Evolutionary conservation across 1,139 yeast genomes (phyloP).

Genomic region (Suhomyces bokatorum): DNA sequence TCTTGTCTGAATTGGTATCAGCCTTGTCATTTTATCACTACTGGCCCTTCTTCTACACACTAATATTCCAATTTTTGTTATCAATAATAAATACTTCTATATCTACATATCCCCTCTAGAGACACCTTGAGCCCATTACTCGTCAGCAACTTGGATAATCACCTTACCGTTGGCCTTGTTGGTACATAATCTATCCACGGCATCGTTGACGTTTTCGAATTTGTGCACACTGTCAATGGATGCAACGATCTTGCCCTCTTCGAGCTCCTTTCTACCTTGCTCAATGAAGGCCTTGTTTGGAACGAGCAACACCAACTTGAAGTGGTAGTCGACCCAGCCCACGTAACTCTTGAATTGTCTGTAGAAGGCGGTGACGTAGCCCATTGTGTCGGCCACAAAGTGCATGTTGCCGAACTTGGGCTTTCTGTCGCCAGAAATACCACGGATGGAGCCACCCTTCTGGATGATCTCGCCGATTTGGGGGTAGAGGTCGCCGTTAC

Average conservation of each 20-base stretch:
- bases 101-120: too few species aligned
- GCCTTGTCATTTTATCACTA: too few species aligned
- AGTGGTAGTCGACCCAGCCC: slow-evolving; percentile 19
- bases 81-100: not conserved
- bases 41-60: too few species aligned
- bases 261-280: slow-evolving; percentile 38
- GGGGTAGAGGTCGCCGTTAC: slow-evolving; percentile 27
- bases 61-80: not conserved
- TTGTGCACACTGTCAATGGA: slow-evolving; percentile 54
- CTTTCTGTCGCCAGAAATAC: slow-evolving; percentile 52
- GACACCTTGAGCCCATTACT: not conserved
- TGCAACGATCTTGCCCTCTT: slow-evolving; percentile 42
- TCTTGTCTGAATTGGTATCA: too few species aligned
- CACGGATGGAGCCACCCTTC: slow-evolving; percentile 32
- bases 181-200: slow-evolving; percentile 45
- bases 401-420: slow-evolving; percentile 25
- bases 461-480: slow-evolving; percentile 34
- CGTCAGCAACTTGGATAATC: slow-evolving; percentile 34
- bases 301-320: slow-evolving; percentile 15
- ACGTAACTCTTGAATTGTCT: slow-evolving; percentile 13
- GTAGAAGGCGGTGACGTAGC: slow-evolving; percentile 4
- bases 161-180: slow-evolving; percentile 66
- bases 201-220: slow-evolving; percentile 51
- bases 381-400: slow-evolving; percentile 6
- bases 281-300: slow-evolving; percentile 18